Conservation (phyloP, 495 filamentous ascomycete genomes). For the Acidomyces sp. region DNA sequence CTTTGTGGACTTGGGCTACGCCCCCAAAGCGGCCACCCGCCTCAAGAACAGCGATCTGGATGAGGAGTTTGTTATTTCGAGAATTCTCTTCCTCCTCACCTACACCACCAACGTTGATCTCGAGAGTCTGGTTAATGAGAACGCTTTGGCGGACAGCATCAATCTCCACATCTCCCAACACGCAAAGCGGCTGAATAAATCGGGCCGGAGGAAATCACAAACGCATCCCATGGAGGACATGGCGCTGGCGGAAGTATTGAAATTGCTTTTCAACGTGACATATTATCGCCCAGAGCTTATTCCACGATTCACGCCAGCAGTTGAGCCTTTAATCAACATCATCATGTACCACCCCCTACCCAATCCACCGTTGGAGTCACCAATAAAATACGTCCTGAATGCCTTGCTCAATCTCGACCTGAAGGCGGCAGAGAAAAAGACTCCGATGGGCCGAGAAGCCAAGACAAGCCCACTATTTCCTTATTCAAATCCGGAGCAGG, state of each 20-base stretch:
- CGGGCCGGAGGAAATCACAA: conserved; percentile 15
- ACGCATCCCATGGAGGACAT: conserved; percentile 56
- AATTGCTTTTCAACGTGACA: conserved; percentile 79
- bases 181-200: conserved; percentile 8
- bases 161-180: conserved; percentile 30
- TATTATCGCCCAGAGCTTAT: conserved; percentile 51
- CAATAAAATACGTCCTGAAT: conserved; percentile 59
- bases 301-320: conserved; percentile 47
- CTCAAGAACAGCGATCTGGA: conserved; percentile 67
- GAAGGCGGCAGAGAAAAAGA: conserved; percentile 31
- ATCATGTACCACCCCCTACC: conserved; percentile 45
- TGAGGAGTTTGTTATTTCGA: conserved; percentile 74
- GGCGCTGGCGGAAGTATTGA: conserved; percentile 72
- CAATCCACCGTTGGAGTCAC: conserved; percentile 44
- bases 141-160: conserved; percentile 58
- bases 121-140: conserved; percentile 50
- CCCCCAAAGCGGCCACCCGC: conserved; percentile 52
- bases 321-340: conserved; percentile 61
- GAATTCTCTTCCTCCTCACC: conserved; percentile 76
- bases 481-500: conserved; percentile 41
- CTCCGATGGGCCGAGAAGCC: conserved; percentile 11
- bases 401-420: conserved; percentile 68
- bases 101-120: conserved; percentile 67
- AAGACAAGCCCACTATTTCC: conserved; percentile 44
- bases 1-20: conserved; percentile 69